Percentiles rank a stretch among this genome's conserved stretches.
Evolutionary conservation across 1,284 basidiomycete species (phyloP).

Genomic region (Leccinum angustisporum): DNA sequence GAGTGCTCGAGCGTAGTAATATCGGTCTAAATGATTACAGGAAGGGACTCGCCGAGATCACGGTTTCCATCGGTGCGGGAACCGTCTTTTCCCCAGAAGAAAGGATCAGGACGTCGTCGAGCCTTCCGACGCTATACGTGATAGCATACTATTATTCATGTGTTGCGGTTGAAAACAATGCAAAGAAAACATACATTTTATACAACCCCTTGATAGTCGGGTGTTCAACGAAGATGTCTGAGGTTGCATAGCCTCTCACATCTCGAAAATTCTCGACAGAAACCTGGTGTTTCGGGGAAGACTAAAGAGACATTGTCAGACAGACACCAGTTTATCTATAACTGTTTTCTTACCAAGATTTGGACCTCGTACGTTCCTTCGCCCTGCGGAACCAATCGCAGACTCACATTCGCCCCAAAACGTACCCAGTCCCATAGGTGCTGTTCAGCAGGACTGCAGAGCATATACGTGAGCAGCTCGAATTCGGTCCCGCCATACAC

Average conservation of each 20-base stretch:
- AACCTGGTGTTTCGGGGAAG: slow-evolving; percentile 21
- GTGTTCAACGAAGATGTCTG: slow-evolving; percentile 35
- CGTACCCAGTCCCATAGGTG: slow-evolving; percentile 28
- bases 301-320: slow-evolving; percentile 6
- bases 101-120: slow-evolving; percentile 25
- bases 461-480: slow-evolving; percentile 1
- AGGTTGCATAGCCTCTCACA: slow-evolving; percentile 35
- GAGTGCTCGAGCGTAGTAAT: no score
- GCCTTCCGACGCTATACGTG: slow-evolving; percentile 25
- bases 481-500: slow-evolving; percentile 28
- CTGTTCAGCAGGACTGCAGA: slow-evolving; percentile 8
- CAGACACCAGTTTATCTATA: background rate
- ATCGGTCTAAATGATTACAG: slow-evolving; percentile 1
- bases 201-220: slow-evolving; percentile 31
- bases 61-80: slow-evolving; percentile 17
- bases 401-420: slow-evolving; percentile 17
- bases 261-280: slow-evolving; percentile 35
- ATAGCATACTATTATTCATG: background rate
- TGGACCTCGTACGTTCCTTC: slow-evolving; percentile 27
- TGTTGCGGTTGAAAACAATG: background rate
- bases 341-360: slow-evolving; percentile 21
- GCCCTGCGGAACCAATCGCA: slow-evolving; percentile 24
- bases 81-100: slow-evolving; percentile 22
- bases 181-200: slow-evolving; percentile 36
- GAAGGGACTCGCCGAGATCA: slow-evolving; percentile 11